Evolutionary conservation across 768 basidiomycete species (phyloP).

Genomic region (Albatrellus ellisii): DNA sequence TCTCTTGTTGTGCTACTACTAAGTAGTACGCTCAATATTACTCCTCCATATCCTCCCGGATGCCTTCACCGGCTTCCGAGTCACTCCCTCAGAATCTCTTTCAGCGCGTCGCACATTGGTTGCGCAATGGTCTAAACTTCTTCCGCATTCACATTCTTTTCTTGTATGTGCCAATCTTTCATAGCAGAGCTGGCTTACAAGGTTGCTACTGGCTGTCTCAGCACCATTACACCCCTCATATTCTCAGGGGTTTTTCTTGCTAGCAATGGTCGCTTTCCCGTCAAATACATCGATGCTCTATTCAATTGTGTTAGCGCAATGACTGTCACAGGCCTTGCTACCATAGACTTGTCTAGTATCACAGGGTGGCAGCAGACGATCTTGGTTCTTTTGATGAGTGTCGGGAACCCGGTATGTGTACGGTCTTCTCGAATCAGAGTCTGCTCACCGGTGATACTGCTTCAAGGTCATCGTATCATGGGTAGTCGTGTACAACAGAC

Average conservation of each 20-base stretch:
- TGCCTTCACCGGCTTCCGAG: not conserved
- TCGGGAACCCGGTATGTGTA: conserved; percentile 58
- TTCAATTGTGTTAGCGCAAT: conserved; percentile 70
- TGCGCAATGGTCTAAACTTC: conserved; percentile 28
- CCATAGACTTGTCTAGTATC: conserved; percentile 54
- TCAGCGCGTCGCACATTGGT: not conserved
- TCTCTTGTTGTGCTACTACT: not conserved
- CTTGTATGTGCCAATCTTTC: conserved; percentile 20
- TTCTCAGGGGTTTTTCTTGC: conserved; percentile 75
- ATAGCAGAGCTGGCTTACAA: not conserved
- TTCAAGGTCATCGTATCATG: conserved; percentile 66
- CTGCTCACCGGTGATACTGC: not conserved
- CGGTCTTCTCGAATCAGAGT: not conserved
- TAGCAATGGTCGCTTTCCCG: conserved; percentile 57
- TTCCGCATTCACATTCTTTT: conserved; percentile 33
- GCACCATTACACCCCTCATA: conserved; percentile 68
- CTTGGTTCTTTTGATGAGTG: conserved; percentile 66
- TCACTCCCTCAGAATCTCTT: not conserved
- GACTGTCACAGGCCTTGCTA: conserved; percentile 65
- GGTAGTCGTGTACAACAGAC: conserved; percentile 70
- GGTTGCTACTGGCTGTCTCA: conserved; percentile 18
- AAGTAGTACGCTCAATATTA: no score
- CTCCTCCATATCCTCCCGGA: not conserved
- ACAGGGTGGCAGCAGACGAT: conserved; percentile 60
- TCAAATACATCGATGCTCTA: conserved; percentile 66